Evolutionary conservation across 129 eudicot genomes (phyloP), one percentile per base, ranked within the genome.

Genomic region (Oenanthe sinensis): DNA sequence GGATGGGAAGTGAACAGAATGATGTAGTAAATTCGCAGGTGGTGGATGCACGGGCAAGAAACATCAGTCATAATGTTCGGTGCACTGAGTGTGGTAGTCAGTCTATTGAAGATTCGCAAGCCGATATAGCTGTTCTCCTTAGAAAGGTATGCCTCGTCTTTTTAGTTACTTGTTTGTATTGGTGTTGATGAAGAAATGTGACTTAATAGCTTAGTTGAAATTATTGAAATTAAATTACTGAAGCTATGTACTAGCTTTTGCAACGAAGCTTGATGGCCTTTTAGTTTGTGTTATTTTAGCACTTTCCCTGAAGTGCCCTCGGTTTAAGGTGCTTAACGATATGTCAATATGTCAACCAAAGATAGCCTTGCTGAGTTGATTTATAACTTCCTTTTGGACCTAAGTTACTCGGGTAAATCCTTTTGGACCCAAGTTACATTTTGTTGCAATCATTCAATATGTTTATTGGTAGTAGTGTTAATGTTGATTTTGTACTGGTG

Each of bases 51-150:
- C 84, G 98, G 37, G 97, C 97, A 13, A 89, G 93, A 79, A 91
- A 87, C 67, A 93, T 93, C 40, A 91, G 98, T 85, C 98, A 93
- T 80, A 91, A 93, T 83, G 97, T 91, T 43, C 91, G 98, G 67
- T 93, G 98, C 80, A 90, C 96, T 4, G 98, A 93, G 67, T 93
- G 98, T 48, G 98, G 98, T 36, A 91, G 97, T 86, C 98, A 93
- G 88, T 93, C 98, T 76, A 93, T 93, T 87, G 98, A 93, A 91
- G 98, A 91, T 72, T 93, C 98, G 16, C 97, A 93, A 84, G 98
- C 98, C 75, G 98, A 93, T 78, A 80, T 93, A 79, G 98, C 97
- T 70, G 84, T 93, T 83, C 91, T 91, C 52, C 95, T 93, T 67
- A 90, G 98, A 60, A 93, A 93, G 98, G 98, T 92, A 42, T 43